phyloP scores from a whole-genome alignment of 163 green algal genomes.

The Scenedesmus sp. region DNA sequence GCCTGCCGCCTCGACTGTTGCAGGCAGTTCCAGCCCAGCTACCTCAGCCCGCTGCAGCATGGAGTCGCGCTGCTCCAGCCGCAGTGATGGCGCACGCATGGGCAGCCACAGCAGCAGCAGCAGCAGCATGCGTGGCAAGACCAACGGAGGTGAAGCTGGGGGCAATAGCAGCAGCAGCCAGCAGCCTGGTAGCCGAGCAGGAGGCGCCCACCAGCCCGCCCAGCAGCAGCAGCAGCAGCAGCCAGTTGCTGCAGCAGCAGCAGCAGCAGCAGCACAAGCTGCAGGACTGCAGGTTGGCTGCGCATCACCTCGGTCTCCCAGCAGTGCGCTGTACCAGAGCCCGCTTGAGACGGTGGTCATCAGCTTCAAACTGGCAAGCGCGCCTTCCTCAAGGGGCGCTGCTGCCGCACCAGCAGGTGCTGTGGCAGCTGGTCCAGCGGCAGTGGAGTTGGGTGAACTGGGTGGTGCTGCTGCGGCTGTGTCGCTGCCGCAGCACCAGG shows the following conservation, averaged over 20 bases:
- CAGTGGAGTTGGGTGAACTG: background rate
- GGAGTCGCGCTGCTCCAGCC: background rate
- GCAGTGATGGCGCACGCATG: background rate
- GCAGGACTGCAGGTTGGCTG: background rate
- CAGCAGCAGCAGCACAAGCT: background rate
- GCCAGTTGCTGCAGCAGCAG: background rate
- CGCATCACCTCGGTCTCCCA: background rate
- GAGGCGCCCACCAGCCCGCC: background rate
- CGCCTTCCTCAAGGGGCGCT: background rate
- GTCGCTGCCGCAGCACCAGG: background rate
- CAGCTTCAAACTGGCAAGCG: background rate
- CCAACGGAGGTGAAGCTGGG: background rate
- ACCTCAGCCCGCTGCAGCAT: background rate
- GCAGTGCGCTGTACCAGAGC: background rate
- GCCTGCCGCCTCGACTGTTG: background rate
- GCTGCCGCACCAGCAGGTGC: background rate
- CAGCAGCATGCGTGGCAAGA: background rate
- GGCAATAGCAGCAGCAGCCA: background rate
- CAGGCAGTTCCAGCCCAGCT: background rate
- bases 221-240: constrained; percentile 7
- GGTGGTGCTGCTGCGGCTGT: background rate
- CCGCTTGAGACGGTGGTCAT: background rate
- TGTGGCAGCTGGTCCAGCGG: background rate
- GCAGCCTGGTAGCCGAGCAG: background rate
- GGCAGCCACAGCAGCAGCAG: background rate